A percentile compares a stretch with the other conserved stretches of the same genome.
These are phyloP conservation scores for Intubia oerlemansii DNA, from an alignment of 2,329 filamentous ascomycete genomes.

Conservation along the genomic window DNA sequence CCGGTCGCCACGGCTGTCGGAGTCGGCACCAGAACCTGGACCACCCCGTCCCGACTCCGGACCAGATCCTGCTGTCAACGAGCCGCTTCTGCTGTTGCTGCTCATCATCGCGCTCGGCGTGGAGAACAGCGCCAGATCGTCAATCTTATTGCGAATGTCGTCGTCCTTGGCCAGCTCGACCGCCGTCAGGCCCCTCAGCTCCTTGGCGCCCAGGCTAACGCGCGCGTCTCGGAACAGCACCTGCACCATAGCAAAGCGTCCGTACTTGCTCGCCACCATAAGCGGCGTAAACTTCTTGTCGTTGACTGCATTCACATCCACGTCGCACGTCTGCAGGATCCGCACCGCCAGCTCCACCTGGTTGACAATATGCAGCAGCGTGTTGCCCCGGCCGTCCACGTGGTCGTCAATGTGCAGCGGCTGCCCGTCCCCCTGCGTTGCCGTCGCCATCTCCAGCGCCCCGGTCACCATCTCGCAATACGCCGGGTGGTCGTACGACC, in stretches of 20 bases:
- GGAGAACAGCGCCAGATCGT: conserved; percentile 75
- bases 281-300: conserved; percentile 87
- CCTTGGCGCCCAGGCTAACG: conserved; percentile 67
- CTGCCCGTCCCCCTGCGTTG: conserved; percentile 53
- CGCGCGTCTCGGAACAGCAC: conserved; percentile 71
- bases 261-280: conserved; percentile 98
- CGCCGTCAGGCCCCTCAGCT: conserved; percentile 73
- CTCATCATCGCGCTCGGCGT: too few relatives aligned
- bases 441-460: conserved; percentile 53
- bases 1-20: background rate
- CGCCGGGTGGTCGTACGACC: conserved; percentile 81
- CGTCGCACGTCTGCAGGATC: conserved; percentile 67
- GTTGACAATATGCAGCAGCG: conserved; percentile 84
- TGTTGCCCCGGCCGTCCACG: conserved; percentile 82
- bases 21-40: too few relatives aligned
- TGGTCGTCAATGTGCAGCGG: conserved; percentile 85
- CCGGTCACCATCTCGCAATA: conserved; percentile 76
- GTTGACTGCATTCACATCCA: conserved; percentile 90
- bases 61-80: too few relatives aligned
- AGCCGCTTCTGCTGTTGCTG: too few relatives aligned
- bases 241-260: conserved; percentile 79
- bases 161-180: conserved; percentile 96
- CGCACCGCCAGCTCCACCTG: conserved; percentile 55
- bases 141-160: conserved; percentile 87
- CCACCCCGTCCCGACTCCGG: too few relatives aligned